A percentile compares a stretch with the other conserved stretches of the same genome.
Evolutionary conservation across 1,284 basidiomycete genomes (phyloP).

Genomic region (Apiotrichum gamsii): DNA sequence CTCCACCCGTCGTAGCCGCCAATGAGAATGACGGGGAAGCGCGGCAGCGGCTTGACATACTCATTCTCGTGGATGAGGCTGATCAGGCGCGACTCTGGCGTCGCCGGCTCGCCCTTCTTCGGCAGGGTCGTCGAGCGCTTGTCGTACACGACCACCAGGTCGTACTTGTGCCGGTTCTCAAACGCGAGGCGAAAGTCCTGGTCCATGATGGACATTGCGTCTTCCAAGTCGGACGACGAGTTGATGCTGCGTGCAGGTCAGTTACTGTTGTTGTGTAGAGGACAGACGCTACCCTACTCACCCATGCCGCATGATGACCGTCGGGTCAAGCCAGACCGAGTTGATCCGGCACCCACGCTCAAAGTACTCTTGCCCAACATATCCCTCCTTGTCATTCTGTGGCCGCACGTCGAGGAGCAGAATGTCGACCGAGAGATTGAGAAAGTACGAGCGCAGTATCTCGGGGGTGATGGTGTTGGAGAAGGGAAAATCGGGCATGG

Average conservation of each 20-base stretch:
- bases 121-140: slow-evolving; percentile 58
- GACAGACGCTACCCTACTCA: slow-evolving; percentile 50
- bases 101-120: slow-evolving; percentile 47
- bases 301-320: slow-evolving; percentile 62
- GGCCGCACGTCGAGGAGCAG: slow-evolving; percentile 77
- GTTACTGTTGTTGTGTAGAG: neutral
- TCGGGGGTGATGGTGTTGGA: slow-evolving; percentile 59
- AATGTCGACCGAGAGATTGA: slow-evolving; percentile 56
- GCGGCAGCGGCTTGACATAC: slow-evolving; percentile 65
- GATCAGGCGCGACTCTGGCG: slow-evolving; percentile 59
- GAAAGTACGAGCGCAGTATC: slow-evolving; percentile 58
- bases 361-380: slow-evolving; percentile 56
- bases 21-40: slow-evolving; percentile 73
- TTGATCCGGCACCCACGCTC: slow-evolving; percentile 44
- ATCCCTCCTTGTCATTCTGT: slow-evolving; percentile 64
- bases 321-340: slow-evolving; percentile 79
- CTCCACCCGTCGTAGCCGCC: slow-evolving; percentile 85
- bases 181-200: slow-evolving; percentile 66
- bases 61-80: slow-evolving; percentile 66
- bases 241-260: slow-evolving; percentile 54
- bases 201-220: slow-evolving; percentile 67
- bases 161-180: slow-evolving; percentile 73
- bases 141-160: slow-evolving; percentile 87
- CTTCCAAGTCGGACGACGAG: slow-evolving; percentile 58
- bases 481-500: slow-evolving; percentile 51